Conservation (phyloP, 768 basidiomycete genomes). For the Suillus sp. region DNA sequence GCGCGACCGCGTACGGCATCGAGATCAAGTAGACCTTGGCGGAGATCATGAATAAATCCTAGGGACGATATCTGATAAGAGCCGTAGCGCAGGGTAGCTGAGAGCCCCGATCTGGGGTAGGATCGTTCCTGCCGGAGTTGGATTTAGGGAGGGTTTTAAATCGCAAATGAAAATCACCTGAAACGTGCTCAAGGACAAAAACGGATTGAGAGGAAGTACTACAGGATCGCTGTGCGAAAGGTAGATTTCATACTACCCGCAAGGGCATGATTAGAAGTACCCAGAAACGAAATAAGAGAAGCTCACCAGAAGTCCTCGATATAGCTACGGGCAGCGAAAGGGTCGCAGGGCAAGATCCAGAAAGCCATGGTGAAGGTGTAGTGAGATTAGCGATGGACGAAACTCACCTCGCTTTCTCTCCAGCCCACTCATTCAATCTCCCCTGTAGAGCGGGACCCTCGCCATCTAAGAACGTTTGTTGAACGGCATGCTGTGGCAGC, state of each 20-base stretch:
- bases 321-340: slow-evolving; percentile 63
- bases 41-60: slow-evolving; percentile 92
- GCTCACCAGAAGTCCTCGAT: slow-evolving; percentile 95
- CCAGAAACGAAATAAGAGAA: slow-evolving; percentile 13
- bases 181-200: slow-evolving; percentile 92
- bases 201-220: slow-evolving; percentile 93
- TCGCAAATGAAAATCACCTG: neutral
- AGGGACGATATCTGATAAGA: slow-evolving; percentile 86
- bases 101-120: slow-evolving; percentile 79
- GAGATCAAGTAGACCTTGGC: slow-evolving; percentile 78
- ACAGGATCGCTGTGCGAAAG: slow-evolving; percentile 89
- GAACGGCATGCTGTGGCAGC: slow-evolving; percentile 72
- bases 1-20: slow-evolving; percentile 76
- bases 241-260: slow-evolving; percentile 78
- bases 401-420: slow-evolving; percentile 67
- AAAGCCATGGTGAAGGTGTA: slow-evolving; percentile 7
- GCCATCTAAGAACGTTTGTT: slow-evolving; percentile 72
- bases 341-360: slow-evolving; percentile 4
- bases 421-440: slow-evolving; percentile 75
- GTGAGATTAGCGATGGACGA: neutral
- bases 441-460: slow-evolving; percentile 84
- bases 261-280: slow-evolving; percentile 12
- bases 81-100: slow-evolving; percentile 89
- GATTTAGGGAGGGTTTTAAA: neutral
- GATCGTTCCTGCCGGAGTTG: slow-evolving; percentile 69